Base-by-base conservation (phyloP, 768 basidiomycete species). In the Solioccasus polychromus region DNA sequence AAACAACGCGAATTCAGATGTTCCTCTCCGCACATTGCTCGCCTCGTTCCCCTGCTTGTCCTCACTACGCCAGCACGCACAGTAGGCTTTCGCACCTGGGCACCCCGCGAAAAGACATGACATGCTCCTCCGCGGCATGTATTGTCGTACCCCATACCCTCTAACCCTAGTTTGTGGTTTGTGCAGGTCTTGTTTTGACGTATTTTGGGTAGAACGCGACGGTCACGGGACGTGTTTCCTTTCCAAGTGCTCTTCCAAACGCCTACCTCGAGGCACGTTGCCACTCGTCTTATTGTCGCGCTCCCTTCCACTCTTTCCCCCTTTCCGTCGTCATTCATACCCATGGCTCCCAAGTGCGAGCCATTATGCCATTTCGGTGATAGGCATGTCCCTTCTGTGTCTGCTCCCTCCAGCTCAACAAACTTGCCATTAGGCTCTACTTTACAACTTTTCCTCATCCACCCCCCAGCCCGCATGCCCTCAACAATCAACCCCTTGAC, bases 401-500 rank as follows among this genome's bases (percentile, higher is more conserved):
- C 43, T 34, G 17, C 31, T 32, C 45, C 31, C 45, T 28, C 24
- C 45, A 25, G 14, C 48, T 49, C 29, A 49, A 29, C 35, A 39
- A 28, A 10, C n/a, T 14, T 39, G 7, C 36, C 29, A 36, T 30
- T 66, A 88, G 90, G 66, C 77, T 93, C 34, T 92, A 83, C 72
- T 93, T 92, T 64, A 92, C 91, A 19, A 86, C 87, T n/a, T 92
- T 92, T 59, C 81, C 84, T 19, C 77, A 83, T 56, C 88, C 90
- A 15, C 68, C 80, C 3, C 91, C 91, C 15, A 66, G 70, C 45
- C 78, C 85, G 20, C 74, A 83, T 28, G 53, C 70, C 25, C 75
- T 92, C 53, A 92, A 92, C 58, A 71, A 72, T 31, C 68, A 76
- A 32, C 66, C 79, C 26, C 61, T 72, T 35, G 78, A 82, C 40